Base-by-base conservation (phyloP, 345 rosid species). In the Arabidopsis arenosa region DNA sequence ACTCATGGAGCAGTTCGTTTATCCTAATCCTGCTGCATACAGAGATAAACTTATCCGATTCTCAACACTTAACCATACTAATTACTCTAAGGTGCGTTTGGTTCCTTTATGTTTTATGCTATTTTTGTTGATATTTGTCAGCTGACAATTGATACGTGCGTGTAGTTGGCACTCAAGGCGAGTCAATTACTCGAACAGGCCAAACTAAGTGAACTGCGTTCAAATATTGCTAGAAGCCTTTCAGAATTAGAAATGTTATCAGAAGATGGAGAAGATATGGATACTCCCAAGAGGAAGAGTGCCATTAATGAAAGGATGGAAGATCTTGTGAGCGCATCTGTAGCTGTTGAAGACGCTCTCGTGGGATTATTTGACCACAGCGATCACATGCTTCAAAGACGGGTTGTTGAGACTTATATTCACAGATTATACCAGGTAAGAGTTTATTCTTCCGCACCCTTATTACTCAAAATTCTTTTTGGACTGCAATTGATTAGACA, bases 211-310 rank as follows among this genome's bases (percentile, higher is more conserved):
- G 99, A 96, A 81, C 99, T 96, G 75, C 98, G 98, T 70, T 96
- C 98, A 55, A 84, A 79, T 81, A 96, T 96, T 77, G 99, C 99
- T 37, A 86, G 99, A 87, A 96, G 90, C 81, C 96, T 96, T 65
- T 96, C 99, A 33, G 99, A 93, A 80, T 80, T 96, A 70, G 99
- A 96, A 84, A 96, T 96, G 99, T 93, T 96, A 81, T 93, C 98
- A 5, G 99, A 96, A 85, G 99, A 93, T 83, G 99, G 98, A 67
- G 99, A 93, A 85, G 86, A 70, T 83, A 91, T 96, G 97, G 99
- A 96, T 79, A 96, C 99, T 75, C 99, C 99, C 36, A 93, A 87
- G 83, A 87, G 98, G 80, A 96, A 91, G 84, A 93, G 90, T 84
- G 99, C 99, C 78, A 93, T 96, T 69, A 91, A 89, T 81, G 98